Percentiles rank a stretch among this genome's conserved stretches.
phyloP scores from a whole-genome alignment of 192 early-diverging fungal genomes.

The Geranomyces variabilis region DNA sequence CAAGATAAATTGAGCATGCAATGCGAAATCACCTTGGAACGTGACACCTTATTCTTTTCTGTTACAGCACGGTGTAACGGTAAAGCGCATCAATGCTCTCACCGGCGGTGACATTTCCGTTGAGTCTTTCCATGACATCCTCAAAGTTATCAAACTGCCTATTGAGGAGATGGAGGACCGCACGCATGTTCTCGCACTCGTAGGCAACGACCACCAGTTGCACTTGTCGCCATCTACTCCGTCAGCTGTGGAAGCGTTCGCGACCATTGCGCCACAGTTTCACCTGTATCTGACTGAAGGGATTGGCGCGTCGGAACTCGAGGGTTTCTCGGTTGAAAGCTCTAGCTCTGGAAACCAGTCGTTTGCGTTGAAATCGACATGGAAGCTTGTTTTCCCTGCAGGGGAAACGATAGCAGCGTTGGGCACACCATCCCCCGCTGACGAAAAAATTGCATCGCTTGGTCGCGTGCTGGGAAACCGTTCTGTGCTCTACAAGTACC shows the following conservation, averaged over 20 bases:
- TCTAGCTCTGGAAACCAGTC: background rate
- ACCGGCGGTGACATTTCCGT: slow-evolving; percentile 60
- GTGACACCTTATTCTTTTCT: too few species aligned
- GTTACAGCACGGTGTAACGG: too few species aligned
- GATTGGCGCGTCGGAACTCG: slow-evolving; percentile 41
- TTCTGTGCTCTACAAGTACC: slow-evolving; percentile 97
- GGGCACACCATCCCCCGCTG: slow-evolving; percentile 24
- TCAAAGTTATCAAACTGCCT: slow-evolving; percentile 33
- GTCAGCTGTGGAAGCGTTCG: slow-evolving; percentile 57
- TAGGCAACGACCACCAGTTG: slow-evolving; percentile 33
- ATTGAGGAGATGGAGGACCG: slow-evolving; percentile 36
- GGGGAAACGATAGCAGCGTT: slow-evolving; percentile 49
- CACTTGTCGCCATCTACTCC: slow-evolving; percentile 60
- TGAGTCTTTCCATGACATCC: slow-evolving; percentile 3
- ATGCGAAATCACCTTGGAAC: background rate
- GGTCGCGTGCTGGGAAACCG: slow-evolving; percentile 95
- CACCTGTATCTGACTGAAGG: slow-evolving; percentile 70
- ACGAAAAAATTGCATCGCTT: slow-evolving; percentile 76
- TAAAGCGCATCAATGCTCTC: slow-evolving; percentile 61
- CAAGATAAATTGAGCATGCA: background rate
- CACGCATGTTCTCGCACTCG: slow-evolving; percentile 34
- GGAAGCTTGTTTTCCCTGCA: slow-evolving; percentile 41
- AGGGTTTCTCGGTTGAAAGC: slow-evolving; percentile 52
- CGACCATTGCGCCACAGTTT: slow-evolving; percentile 55
- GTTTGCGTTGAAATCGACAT: slow-evolving; percentile 31